These are phyloP conservation scores for Colletotrichum trifolii DNA, from an alignment of 2,329 filamentous ascomycete species.

Conservation along the genomic window DNA sequence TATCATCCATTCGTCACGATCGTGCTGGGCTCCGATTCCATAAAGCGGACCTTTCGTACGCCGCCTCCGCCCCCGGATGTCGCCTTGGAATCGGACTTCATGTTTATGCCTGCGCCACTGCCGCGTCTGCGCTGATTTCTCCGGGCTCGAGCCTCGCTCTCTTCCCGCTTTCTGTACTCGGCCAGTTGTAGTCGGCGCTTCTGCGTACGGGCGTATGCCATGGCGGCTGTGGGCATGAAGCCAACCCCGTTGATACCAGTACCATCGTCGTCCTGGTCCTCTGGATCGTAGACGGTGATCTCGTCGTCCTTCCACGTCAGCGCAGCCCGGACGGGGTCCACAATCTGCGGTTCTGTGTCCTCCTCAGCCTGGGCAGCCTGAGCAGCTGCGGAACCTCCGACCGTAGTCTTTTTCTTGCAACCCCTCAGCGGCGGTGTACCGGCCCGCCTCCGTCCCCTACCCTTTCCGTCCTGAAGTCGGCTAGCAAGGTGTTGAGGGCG, in stretches of 20 bases:
- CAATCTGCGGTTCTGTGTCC: constrained; percentile 48
- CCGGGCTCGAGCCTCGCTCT: constrained; percentile 67
- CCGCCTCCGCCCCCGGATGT: constrained; percentile 42
- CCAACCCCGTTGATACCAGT: constrained; percentile 76
- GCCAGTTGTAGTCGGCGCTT: constrained; percentile 70
- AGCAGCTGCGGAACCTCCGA: constrained; percentile 11
- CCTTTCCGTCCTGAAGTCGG: constrained; percentile 52
- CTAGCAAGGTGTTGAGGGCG: constrained; percentile 53
- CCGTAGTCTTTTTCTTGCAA: constrained; percentile 22
- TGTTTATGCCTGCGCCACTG: constrained; percentile 39
- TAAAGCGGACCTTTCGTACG: constrained; percentile 53
- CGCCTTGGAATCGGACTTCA: constrained; percentile 29
- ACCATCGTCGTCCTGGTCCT: constrained; percentile 74
- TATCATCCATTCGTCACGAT: constrained; percentile 29
- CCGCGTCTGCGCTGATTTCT: constrained; percentile 63
- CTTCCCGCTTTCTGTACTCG: constrained; percentile 71
- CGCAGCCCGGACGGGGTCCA: constrained; percentile 67
- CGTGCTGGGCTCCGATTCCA: constrained; percentile 48
- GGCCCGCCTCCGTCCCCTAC: constrained; percentile 47
- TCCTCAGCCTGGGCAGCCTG: constrained; percentile 38
- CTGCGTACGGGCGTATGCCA: constrained; percentile 67
- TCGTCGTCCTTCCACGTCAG: constrained; percentile 76
- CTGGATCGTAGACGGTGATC: constrained; percentile 73
- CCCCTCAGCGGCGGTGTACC: constrained; percentile 51
- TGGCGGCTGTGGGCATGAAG: constrained; percentile 71